Percentiles rank a stretch among this genome's conserved stretches.
Conservation (phyloP, 2,329 filamentous ascomycete species). For the Tympanopsis confertula region DNA sequence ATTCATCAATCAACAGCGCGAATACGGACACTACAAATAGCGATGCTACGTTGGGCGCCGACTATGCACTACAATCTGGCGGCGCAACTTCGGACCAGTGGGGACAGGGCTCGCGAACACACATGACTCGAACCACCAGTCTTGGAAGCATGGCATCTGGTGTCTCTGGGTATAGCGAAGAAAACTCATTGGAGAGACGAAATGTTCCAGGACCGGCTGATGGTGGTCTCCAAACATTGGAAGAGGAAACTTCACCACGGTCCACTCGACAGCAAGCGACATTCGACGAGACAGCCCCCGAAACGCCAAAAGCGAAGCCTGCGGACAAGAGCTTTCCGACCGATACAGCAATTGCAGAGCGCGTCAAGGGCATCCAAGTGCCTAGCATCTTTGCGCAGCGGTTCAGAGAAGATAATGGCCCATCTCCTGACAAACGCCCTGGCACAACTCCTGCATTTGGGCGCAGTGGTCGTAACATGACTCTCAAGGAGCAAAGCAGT, state of each 20-base stretch:
- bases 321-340: constrained; percentile 53
- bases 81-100: constrained; percentile 52
- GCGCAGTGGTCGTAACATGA: constrained; percentile 43
- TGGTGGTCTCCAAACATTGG: not conserved
- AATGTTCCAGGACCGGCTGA: not conserved
- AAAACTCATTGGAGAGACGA: constrained; percentile 22
- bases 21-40: constrained; percentile 66
- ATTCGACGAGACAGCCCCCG: constrained; percentile 42
- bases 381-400: constrained; percentile 79
- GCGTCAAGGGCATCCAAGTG: constrained; percentile 80
- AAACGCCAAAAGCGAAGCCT: constrained; percentile 53
- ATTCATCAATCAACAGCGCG: constrained; percentile 15
- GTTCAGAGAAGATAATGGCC: constrained; percentile 65
- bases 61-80: constrained; percentile 68
- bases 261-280: constrained; percentile 34
- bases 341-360: constrained; percentile 78
- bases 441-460: constrained; percentile 18
- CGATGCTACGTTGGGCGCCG: constrained; percentile 53
- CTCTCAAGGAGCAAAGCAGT: constrained; percentile 91
- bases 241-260: constrained; percentile 18
- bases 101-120: constrained; percentile 36
- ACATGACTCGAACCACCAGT: constrained; percentile 67
- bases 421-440: constrained; percentile 37
- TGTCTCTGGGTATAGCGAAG: constrained; percentile 40
- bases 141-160: constrained; percentile 82